Evolutionary conservation across 371 early-diverging fungal genomes (phyloP), one percentile per base, ranked within the genome.

Genomic region (Haplosporangium sp.): DNA sequence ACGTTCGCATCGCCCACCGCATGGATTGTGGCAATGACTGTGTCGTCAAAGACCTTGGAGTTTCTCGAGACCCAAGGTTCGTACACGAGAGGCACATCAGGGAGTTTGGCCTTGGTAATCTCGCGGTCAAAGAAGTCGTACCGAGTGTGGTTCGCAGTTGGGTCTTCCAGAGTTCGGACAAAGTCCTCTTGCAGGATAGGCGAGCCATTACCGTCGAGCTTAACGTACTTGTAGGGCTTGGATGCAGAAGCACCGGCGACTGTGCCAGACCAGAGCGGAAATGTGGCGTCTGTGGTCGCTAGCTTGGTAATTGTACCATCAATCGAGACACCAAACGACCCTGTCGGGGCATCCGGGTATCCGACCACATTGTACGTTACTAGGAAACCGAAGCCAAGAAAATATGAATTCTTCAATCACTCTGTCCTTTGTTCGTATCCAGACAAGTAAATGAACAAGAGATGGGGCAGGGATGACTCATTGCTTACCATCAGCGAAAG

Each of bases 61-160:
- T 62, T 46, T 23, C 38, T 20, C 51, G 51, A 50, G n/a, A 21
- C 12, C 69, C 62, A 62, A 1, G 57, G 58, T 3, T 43, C 57
- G 41, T 77, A 87, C 1, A 85, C 86, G 51, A 86, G 80, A 43
- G 87, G 87, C n/a, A 87, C 70, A 5, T 64, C 53, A 23, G 87
- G 87, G 0, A 87, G 73, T 43, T 63, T 37, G 38, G 62, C 71
- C 13, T 83, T 66, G 9, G 84, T 85, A 21, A 79, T 74, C 13
- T 80, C 59, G 23, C 87, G 83, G 50, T 82, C 81, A 45, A 56
- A 69, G 29, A 69, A 55, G 36, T 69, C 69, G 46, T 62, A 55
- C 0, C 13, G 14, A 12, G 69, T 69, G 23, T 29, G 16, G 43
- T 23, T 16, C 18, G 12, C 53, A 0, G 21, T 62, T 9, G 29